A percentile compares a stretch with the other conserved stretches of the same genome.
Conservation (phyloP, 139 green algal species). For the Chlorella sp. region DNA sequence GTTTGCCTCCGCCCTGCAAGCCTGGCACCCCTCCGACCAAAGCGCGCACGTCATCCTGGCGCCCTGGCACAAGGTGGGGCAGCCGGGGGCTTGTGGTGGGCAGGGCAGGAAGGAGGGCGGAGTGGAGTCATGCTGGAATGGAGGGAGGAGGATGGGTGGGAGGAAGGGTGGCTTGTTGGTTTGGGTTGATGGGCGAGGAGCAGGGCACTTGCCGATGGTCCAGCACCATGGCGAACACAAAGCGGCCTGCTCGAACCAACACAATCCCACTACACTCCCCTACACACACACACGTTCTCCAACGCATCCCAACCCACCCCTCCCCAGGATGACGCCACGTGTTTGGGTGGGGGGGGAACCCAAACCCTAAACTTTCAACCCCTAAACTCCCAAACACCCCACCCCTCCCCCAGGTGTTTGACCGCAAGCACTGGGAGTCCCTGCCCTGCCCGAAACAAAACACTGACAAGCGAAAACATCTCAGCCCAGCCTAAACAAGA, state of each 20-base stretch:
- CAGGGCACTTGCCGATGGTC: neutral
- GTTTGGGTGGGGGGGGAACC: too few species aligned
- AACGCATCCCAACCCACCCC: too few species aligned
- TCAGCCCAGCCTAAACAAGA: too few species aligned
- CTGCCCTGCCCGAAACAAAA: too few species aligned
- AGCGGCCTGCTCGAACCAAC: too few species aligned
- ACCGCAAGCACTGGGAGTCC: conserved; percentile 80
- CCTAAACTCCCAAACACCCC: neutral
- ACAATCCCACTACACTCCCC: too few species aligned
- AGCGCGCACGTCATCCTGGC: conserved; percentile 80
- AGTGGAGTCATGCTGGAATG: neutral
- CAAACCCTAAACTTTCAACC: neutral
- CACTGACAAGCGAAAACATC: too few species aligned
- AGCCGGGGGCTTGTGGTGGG: neutral
- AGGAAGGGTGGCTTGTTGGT: neutral
- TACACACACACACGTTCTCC: too few species aligned
- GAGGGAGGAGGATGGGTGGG: neutral
- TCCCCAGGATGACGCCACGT: too few species aligned
- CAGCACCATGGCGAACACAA: too few species aligned
- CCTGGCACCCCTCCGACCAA: conserved; percentile 89
- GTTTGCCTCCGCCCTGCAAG: conserved; percentile 75
- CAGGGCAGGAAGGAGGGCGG: neutral
- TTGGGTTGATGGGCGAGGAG: neutral
- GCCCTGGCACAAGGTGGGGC: conserved; percentile 81
- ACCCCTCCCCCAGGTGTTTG: conserved; percentile 67